phyloP scores from a whole-genome alignment of 441 rosid genomes.

The Geranium incanum region DNA sequence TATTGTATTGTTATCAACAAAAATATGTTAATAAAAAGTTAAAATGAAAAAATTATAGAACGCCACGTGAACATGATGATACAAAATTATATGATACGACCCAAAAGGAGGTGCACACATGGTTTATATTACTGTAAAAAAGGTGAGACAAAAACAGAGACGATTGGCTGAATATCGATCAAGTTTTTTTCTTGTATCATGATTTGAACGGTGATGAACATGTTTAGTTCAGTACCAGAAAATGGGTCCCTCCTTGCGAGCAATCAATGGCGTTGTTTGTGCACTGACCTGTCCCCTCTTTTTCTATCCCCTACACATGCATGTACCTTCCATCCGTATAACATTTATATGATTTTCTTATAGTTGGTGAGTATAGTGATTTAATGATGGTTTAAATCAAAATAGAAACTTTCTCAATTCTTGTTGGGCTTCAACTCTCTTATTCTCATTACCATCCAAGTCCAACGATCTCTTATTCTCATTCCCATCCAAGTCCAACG shows the following conservation, averaged over 20 bases:
- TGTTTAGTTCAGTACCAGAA: neutral
- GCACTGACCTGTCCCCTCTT: neutral
- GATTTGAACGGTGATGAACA: neutral
- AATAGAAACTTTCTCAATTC: neutral
- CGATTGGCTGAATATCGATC: neutral
- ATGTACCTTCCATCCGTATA: neutral
- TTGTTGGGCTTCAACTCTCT: neutral
- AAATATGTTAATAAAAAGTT: no score
- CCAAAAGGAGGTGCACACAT: neutral
- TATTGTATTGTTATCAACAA: no score
- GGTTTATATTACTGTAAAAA: no score
- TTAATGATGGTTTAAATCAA: no score
- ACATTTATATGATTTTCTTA: no score
- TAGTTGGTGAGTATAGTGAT: no score
- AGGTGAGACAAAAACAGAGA: neutral
- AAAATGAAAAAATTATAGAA: neutral
- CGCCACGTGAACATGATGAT: neutral
- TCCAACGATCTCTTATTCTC: neutral
- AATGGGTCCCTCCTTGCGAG: constrained; percentile 3
- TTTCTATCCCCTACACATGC: neutral
- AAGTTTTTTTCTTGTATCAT: no score
- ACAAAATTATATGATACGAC: neutral
- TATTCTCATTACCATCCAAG: constrained; percentile 1
- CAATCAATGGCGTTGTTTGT: constrained; percentile 8
- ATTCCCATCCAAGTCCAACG: neutral